A percentile compares a stretch with the other conserved stretches of the same genome.
Evolutionary conservation across 2,329 filamentous ascomycete species (phyloP).

Genomic region (Periconia sp.): DNA sequence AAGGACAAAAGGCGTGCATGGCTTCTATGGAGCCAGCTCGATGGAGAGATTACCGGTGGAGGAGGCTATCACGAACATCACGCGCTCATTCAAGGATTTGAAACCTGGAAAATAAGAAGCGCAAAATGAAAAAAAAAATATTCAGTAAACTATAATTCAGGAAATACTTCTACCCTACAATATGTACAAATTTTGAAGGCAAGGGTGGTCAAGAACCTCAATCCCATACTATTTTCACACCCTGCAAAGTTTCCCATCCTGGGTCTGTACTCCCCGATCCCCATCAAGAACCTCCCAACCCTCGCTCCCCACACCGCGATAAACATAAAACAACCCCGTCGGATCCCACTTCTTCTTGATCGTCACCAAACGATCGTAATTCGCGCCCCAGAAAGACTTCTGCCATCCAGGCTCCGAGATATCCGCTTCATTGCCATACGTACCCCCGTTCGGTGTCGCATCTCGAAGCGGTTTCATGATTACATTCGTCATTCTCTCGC

Average conservation of each 20-base stretch:
- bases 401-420: conserved; percentile 45
- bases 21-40: conserved; percentile 70
- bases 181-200: no score
- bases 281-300: conserved; percentile 32
- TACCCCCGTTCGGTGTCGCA: conserved; percentile 28
- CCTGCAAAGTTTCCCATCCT: conserved; percentile 28
- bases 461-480: conserved; percentile 28
- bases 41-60: conserved; percentile 72
- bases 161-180: not conserved
- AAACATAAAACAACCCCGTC: conserved; percentile 35
- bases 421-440: conserved; percentile 45
- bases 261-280: conserved; percentile 33
- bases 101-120: conserved; percentile 9
- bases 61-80: conserved; percentile 62
- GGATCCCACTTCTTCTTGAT: conserved; percentile 36
- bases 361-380: conserved; percentile 27
- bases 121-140: not conserved
- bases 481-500: conserved; percentile 19
- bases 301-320: conserved; percentile 35
- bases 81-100: conserved; percentile 55
- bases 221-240: not conserved
- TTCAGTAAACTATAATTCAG: not conserved
- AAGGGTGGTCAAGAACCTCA: no score
- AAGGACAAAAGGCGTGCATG: conserved; percentile 65
- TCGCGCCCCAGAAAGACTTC: conserved; percentile 43